phyloP scores from a whole-genome alignment of 73 alveolate species.

The Urostyla sp. region DNA sequence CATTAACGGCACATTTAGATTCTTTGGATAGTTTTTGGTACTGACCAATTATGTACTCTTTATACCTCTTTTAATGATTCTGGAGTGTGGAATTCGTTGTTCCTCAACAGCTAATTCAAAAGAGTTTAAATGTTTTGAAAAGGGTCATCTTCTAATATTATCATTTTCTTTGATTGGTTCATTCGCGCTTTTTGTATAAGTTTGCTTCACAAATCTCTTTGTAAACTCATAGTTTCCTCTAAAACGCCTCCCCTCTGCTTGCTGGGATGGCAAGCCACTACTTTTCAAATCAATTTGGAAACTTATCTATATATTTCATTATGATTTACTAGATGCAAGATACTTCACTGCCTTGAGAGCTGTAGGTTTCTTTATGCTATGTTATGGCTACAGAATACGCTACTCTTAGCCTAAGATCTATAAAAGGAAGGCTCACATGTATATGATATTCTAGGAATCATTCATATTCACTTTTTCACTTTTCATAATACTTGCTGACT shows the following conservation, averaged over 20 bases:
- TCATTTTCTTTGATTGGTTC: not conserved
- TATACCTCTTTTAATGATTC: conserved; percentile 24
- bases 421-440: not conserved
- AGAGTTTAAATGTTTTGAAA: conserved; percentile 12
- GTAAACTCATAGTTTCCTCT: conserved; percentile 46
- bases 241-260: conserved; percentile 18
- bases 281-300: conserved; percentile 1
- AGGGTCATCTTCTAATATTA: not conserved
- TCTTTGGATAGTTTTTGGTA: conserved; percentile 34
- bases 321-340: conserved; percentile 28
- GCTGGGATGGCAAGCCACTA: conserved; percentile 36
- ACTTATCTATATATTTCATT: conserved; percentile 22
- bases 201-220: conserved; percentile 4
- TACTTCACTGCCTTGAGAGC: not conserved
- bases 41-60: conserved; percentile 10
- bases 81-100: conserved; percentile 22
- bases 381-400: not conserved
- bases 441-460: not conserved
- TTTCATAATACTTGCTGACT: conserved; percentile 1
- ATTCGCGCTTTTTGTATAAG: not conserved
- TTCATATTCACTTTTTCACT: not conserved
- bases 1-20: conserved; percentile 18
- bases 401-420: conserved; percentile 19
- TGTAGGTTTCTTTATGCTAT: not conserved
- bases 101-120: not conserved